Conservation (phyloP, 2,329 filamentous ascomycete genomes). For the Colletotrichum agaves region DNA sequence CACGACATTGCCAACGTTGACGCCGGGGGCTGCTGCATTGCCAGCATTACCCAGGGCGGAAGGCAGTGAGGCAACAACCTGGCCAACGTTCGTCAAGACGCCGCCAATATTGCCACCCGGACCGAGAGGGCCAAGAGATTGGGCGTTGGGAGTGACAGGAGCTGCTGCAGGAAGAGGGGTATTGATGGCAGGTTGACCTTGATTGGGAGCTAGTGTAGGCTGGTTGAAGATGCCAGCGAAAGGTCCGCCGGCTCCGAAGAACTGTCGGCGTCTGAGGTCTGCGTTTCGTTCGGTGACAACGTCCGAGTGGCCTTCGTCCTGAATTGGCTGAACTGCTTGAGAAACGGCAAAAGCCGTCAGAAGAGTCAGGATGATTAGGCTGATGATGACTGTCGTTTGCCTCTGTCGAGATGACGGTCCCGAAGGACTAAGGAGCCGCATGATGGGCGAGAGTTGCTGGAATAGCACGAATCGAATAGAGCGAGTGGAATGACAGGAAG, state of each 20-base stretch:
- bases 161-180: conserved; percentile 12
- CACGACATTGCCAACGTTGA: background rate
- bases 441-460: background rate
- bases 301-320: background rate
- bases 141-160: background rate
- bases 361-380: conserved; percentile 19
- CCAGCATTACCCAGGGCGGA: background rate
- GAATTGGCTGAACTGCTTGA: conserved; percentile 3
- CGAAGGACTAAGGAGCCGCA: conserved; percentile 14
- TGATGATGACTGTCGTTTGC: background rate
- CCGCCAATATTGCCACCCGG: background rate
- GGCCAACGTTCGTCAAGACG: background rate
- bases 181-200: conserved; percentile 7
- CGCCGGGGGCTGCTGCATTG: background rate
- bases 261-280: conserved; percentile 11
- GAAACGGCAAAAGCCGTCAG: conserved; percentile 11
- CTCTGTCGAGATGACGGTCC: background rate
- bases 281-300: background rate
- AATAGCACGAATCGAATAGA: conserved; percentile 19
- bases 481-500: conserved; percentile 22
- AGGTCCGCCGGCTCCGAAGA: conserved; percentile 16
- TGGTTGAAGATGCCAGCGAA: conserved; percentile 16
- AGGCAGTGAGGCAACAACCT: background rate
- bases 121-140: conserved; percentile 6
- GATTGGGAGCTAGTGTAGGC: background rate